Evolutionary conservation across 257 asterid genomes (phyloP).

Genomic region (Euphrasia confusa): DNA sequence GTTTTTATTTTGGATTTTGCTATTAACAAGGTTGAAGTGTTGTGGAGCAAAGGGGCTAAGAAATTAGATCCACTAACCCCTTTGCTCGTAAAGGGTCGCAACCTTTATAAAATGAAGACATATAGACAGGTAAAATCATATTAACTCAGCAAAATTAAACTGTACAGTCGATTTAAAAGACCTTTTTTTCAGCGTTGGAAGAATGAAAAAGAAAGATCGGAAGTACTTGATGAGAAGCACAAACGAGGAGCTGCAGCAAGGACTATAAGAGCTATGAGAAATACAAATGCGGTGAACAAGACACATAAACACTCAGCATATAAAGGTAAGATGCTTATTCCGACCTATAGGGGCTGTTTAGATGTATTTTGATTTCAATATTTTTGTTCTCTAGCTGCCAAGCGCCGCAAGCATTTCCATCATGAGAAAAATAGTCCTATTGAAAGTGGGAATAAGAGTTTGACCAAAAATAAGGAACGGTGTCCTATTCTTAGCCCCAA

Average conservation of each 20-base stretch:
- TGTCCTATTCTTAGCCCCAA: conserved; percentile 16
- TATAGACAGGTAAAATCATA: conserved; percentile 54
- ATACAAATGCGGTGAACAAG: conserved; percentile 26
- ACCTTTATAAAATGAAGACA: conserved; percentile 59
- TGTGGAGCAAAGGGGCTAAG: conserved; percentile 68
- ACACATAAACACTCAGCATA: conserved; percentile 27
- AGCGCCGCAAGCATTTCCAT: conserved; percentile 32
- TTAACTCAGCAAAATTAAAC: background rate
- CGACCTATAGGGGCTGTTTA: background rate
- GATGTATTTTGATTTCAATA: background rate
- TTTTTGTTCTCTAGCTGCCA: conserved; percentile 25
- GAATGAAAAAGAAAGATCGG: conserved; percentile 49
- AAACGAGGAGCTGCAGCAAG: conserved; percentile 75
- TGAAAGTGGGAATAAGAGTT: conserved; percentile 23
- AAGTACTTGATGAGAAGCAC: conserved; percentile 70
- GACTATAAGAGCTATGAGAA: conserved; percentile 43
- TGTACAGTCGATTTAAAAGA: background rate
- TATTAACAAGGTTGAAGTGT: conserved; percentile 59
- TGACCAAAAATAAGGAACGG: conserved; percentile 25
- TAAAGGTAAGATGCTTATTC: conserved; percentile 28
- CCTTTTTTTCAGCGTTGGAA: conserved; percentile 44
- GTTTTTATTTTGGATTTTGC: background rate
- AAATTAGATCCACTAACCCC: conserved; percentile 52
- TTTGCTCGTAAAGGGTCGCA: conserved; percentile 76
- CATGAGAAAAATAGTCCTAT: conserved; percentile 22